Conservation (phyloP, 106 monocot genomes). For the Allium sativum region DNA sequence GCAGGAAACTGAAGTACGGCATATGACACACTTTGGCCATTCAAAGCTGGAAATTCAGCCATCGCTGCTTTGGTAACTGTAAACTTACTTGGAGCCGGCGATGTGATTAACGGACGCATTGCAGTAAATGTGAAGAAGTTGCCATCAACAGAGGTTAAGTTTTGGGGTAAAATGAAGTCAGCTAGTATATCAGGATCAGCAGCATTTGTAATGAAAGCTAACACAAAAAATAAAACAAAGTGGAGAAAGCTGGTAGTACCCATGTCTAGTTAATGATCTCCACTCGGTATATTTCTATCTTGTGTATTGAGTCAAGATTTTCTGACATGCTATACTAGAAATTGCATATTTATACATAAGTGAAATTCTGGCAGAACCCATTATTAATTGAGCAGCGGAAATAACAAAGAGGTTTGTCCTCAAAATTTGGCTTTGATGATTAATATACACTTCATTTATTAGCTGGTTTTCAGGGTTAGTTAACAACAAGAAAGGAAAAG, state of each 20-base stretch:
- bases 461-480: no score
- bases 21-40: constrained; percentile 17
- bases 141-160: not conserved
- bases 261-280: no score
- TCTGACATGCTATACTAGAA: not conserved
- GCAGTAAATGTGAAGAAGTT: constrained; percentile 20
- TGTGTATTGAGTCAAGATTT: not conserved
- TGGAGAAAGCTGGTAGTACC: no score
- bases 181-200: constrained; percentile 15
- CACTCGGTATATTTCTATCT: no score
- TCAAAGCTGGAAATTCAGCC: constrained; percentile 13
- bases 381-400: not conserved
- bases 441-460: not conserved
- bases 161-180: constrained; percentile 5
- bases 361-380: not conserved
- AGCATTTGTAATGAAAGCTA: not conserved
- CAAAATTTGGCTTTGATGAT: not conserved
- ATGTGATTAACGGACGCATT: not conserved
- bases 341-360: no score
- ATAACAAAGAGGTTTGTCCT: not conserved
- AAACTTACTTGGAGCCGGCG: not conserved
- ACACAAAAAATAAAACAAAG: no score
- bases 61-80: constrained; percentile 4
- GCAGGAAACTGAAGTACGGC: constrained; percentile 10
- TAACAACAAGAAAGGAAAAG: no score